A percentile compares a stretch with the other conserved stretches of the same genome.
Evolutionary conservation across 2,329 filamentous ascomycete species (phyloP).

Genomic region (Calonectria montana): DNA sequence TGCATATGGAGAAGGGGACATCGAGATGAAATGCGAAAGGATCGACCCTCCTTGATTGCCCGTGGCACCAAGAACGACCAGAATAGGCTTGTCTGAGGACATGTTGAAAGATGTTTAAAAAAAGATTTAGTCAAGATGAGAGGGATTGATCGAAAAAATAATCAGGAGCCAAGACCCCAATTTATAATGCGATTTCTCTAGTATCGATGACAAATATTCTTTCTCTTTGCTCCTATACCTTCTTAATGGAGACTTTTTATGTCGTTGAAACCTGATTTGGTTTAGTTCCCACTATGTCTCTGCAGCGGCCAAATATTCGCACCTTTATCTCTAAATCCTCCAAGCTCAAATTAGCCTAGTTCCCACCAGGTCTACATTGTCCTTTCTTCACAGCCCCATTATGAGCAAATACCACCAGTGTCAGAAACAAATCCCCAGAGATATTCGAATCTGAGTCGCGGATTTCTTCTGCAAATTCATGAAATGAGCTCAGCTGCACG

Average conservation of each 20-base stretch:
- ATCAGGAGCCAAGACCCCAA: neutral
- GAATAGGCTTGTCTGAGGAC: constrained; percentile 14
- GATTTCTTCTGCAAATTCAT: neutral
- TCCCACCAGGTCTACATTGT: neutral
- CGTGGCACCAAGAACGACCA: neutral
- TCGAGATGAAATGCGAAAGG: neutral
- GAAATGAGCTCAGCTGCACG: neutral
- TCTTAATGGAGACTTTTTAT: neutral
- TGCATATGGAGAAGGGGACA: neutral
- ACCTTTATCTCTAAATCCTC: neutral
- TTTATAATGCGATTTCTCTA: neutral
- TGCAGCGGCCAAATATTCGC: neutral
- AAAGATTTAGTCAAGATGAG: neutral
- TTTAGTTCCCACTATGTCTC: neutral
- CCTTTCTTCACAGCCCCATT: neutral
- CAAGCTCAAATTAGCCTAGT: neutral
- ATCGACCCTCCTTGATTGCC: neutral
- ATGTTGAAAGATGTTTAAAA: neutral
- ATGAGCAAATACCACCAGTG: neutral
- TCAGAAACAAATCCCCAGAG: neutral
- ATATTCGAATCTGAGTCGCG: neutral
- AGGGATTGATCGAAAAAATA: neutral
- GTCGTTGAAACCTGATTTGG: neutral
- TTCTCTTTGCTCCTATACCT: neutral
- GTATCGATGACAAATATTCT: neutral